Conservation (phyloP, 371 early-diverging fungal species). For the Coemansia sp. region DNA sequence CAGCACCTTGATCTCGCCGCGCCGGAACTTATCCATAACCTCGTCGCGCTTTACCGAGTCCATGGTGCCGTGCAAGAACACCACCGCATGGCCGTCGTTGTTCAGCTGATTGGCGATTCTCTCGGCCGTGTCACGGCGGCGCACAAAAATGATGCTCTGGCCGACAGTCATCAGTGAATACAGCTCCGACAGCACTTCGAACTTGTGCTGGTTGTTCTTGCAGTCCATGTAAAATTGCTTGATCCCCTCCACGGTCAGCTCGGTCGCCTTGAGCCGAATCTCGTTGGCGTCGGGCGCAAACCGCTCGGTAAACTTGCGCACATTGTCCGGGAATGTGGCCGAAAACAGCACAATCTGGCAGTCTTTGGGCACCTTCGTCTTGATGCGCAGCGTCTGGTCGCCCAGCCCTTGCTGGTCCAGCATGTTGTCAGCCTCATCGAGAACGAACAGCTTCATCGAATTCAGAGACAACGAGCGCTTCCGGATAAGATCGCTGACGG, state of each 20-base stretch:
- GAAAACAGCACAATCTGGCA: constrained; percentile 93
- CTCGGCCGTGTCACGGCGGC: constrained; percentile 83
- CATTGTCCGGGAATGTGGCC: constrained; percentile 90
- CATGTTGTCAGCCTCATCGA: constrained; percentile 97
- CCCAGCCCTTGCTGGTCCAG: constrained; percentile 85
- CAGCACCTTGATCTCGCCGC: constrained; percentile 90
- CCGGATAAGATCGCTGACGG: constrained; percentile 72
- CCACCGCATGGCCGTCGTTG: constrained; percentile 81
- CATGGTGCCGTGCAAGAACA: constrained; percentile 88
- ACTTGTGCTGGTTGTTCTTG: constrained; percentile 72
- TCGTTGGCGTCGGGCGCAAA: constrained; percentile 81
- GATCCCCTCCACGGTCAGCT: constrained; percentile 93
- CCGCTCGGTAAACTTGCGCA: constrained; percentile 73
- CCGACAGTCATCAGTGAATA: constrained; percentile 93
- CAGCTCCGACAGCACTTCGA: constrained; percentile 77
- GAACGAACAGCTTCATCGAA: constrained; percentile 72
- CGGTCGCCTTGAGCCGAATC: constrained; percentile 82
- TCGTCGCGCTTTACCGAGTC: constrained; percentile 81
- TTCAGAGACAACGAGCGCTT: constrained; percentile 59
- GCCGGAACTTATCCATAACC: constrained; percentile 92
- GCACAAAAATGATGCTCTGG: constrained; percentile 97
- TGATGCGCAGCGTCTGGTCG: constrained; percentile 80
- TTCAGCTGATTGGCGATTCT: constrained; percentile 73
- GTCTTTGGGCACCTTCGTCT: constrained; percentile 62
- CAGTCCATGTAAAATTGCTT: constrained; percentile 98